These are phyloP conservation scores for Poteriospumella lacustris DNA, from an alignment of 108 stramenopile genomes.

Conservation along the genomic window DNA sequence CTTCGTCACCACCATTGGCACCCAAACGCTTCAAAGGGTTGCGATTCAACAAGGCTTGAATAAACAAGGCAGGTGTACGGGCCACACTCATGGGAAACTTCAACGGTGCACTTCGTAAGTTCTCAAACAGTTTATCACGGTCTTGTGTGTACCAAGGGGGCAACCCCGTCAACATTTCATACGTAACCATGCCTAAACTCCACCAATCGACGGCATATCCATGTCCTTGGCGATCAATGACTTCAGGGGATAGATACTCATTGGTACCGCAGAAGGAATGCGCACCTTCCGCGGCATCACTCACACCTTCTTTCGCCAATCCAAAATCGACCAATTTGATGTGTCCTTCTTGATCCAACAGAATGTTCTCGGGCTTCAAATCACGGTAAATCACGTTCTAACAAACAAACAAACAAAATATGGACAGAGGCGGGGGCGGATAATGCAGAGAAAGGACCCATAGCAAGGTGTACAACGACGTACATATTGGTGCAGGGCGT, in stretches of 20 bases:
- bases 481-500: conserved; percentile 47
- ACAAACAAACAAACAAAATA: background rate
- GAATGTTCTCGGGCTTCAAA: conserved; percentile 46
- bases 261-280: conserved; percentile 93
- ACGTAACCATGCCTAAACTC: conserved; percentile 43
- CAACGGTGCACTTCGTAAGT: conserved; percentile 59
- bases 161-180: conserved; percentile 49
- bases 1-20: conserved; percentile 32
- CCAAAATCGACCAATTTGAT: conserved; percentile 50
- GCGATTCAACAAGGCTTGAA: conserved; percentile 40
- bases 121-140: conserved; percentile 82
- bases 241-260: conserved; percentile 62
- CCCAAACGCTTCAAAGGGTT: conserved; percentile 46
- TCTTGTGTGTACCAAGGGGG: conserved; percentile 97
- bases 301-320: conserved; percentile 47
- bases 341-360: conserved; percentile 38
- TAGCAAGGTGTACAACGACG: conserved; percentile 32
- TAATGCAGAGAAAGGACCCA: conserved; percentile 1
- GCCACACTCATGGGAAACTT: conserved; percentile 41
- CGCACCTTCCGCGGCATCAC: conserved; percentile 60
- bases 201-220: conserved; percentile 56
- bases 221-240: conserved; percentile 41
- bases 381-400: background rate
- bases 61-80: conserved; percentile 38
- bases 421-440: background rate